Conservation (phyloP, 169 alveolate species). For the Cryptosporidium meleagridis region DNA sequence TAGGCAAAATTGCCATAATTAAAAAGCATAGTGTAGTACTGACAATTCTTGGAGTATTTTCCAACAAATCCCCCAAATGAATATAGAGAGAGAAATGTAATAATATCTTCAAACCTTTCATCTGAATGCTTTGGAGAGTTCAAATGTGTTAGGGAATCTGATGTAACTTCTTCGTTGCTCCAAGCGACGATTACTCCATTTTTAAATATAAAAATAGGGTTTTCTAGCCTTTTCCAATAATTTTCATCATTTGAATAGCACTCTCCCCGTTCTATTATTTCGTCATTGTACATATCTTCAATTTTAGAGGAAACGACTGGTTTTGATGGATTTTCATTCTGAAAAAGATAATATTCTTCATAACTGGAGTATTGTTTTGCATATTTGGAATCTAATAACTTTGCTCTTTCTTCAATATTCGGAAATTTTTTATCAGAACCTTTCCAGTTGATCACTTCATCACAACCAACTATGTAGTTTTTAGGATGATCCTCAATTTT, state of each 20-base stretch:
- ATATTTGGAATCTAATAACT: neutral
- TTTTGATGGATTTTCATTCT: neutral
- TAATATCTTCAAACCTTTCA: constrained; percentile 75
- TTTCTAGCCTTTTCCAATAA: constrained; percentile 69
- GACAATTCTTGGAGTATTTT: constrained; percentile 31
- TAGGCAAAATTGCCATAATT: constrained; percentile 68
- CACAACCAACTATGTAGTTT: neutral
- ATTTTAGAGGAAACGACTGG: neutral
- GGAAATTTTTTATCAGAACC: neutral
- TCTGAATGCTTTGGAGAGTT: constrained; percentile 68
- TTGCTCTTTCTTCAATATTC: neutral
- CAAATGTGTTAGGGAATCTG: constrained; percentile 22
- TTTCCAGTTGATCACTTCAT: neutral
- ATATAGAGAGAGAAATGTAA: constrained; percentile 76
- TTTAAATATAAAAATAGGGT: constrained; percentile 76
- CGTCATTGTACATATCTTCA: neutral
- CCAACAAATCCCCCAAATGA: constrained; percentile 52
- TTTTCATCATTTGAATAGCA: constrained; percentile 4
- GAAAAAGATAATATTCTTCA: neutral
- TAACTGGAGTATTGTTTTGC: neutral
- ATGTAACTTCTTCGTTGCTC: constrained; percentile 72
- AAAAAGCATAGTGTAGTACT: constrained; percentile 61
- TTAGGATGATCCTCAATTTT: neutral
- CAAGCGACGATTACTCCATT: constrained; percentile 80
- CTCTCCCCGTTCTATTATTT: constrained; percentile 29